These are phyloP conservation scores for Boletus subcaerulescens DNA, from an alignment of 768 basidiomycete species.

Conservation along the genomic window DNA sequence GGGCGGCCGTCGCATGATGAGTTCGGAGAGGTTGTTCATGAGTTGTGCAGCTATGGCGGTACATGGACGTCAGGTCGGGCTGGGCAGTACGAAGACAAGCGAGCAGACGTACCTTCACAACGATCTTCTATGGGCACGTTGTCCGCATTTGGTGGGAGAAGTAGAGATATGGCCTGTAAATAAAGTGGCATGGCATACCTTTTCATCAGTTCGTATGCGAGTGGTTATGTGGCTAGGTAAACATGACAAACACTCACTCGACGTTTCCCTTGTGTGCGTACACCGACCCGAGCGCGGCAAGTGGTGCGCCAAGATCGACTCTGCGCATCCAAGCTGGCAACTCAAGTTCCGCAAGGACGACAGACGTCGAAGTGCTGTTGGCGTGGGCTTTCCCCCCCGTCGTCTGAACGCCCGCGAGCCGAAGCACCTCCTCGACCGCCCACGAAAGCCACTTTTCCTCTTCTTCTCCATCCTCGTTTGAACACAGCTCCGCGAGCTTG, in stretches of 20 bases:
- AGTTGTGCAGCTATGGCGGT: conserved; percentile 39
- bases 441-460: conserved; percentile 44
- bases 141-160: conserved; percentile 43
- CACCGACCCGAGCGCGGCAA: conserved; percentile 63
- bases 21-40: conserved; percentile 47
- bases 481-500: conserved; percentile 42
- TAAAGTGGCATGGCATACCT: conserved; percentile 68
- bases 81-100: background rate
- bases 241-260: conserved; percentile 29
- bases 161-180: conserved; percentile 59
- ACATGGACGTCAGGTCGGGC: background rate
- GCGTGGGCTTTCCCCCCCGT: background rate
- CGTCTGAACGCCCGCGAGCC: conserved; percentile 19
- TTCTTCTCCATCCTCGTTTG: conserved; percentile 31
- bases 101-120: conserved; percentile 51
- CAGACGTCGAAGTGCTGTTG: background rate
- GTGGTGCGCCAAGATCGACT: conserved; percentile 62
- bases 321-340: conserved; percentile 59
- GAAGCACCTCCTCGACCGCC: conserved; percentile 44
- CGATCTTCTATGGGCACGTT: conserved; percentile 42
- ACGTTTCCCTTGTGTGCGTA: conserved; percentile 54
- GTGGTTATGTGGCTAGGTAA: background rate
- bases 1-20: conserved; percentile 37
- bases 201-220: background rate
- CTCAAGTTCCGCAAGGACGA: conserved; percentile 49